Evolutionary conservation across 805 yeast species (phyloP), one percentile per base, ranked within the genome.

Genomic region (Metschnikowia proteae): DNA sequence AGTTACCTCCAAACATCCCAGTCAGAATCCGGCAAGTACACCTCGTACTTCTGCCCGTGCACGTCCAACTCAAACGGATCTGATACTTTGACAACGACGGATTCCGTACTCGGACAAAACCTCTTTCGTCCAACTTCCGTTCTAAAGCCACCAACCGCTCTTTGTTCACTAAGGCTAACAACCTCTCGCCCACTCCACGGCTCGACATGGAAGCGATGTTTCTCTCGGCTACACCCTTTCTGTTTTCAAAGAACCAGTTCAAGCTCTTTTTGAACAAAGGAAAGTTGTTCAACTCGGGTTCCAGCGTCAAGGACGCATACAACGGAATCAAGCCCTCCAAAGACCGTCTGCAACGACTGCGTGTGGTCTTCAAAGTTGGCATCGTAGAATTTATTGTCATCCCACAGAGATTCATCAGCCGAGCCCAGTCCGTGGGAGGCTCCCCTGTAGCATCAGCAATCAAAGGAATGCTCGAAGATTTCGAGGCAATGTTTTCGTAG

Each of bases 1-100:
- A 89, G 65, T 90, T 90, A 50, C 97, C 97, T 44, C 97, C 97
- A 76, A 90, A 90, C 80, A 91, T 80, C 4, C 96, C 96, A 4
- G 62, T 88, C 92, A 28, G 95, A 86, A 62, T 88, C 96, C 30
- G 96, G 85, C 46, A 88, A 77, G 66, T 89, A 88, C 50, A 88
- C 91, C 39, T 74, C 71, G 66, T 83, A 90, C 35, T 76, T 72
- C 55, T 81, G 76, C n/a, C 95, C 95, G 64, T 87, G 76, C 38
- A 90, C 96, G 55, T 83, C 78, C 92, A 89, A 87, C 46, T 80
- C 78, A 61, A 83, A 89, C 5, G 97, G 97, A 64, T 90, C 74
- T 90, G 97, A 64, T 73, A 85, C 64, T 88, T 88, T 28, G 97
- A 89, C 60, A 90, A 66, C 1, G 97, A 91, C 97, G 80, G 52